Evolutionary conservation across 495 filamentous ascomycete species (phyloP).

Genomic region (Pseudoneurospora amorphoporcata): DNA sequence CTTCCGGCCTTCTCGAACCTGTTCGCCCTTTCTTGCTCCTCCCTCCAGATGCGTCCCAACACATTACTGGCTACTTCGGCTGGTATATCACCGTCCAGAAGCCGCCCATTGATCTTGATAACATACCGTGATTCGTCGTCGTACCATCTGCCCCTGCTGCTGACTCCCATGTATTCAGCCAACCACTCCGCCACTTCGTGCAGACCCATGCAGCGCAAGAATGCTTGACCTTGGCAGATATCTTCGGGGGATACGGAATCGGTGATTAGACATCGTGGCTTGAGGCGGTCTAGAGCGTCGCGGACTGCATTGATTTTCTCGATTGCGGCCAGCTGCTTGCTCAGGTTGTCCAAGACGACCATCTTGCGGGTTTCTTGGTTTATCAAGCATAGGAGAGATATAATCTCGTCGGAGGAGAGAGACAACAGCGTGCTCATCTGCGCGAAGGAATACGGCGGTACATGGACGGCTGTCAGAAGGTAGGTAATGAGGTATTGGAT

Average conservation of each 20-base stretch:
- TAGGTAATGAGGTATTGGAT: constrained; percentile 12
- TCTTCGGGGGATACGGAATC: constrained; percentile 1
- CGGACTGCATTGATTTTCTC: not conserved
- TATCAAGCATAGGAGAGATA: not conserved
- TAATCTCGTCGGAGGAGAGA: not conserved
- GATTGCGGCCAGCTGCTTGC: not conserved
- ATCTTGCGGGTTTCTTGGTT: not conserved
- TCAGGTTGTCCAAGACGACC: not conserved
- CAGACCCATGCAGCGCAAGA: constrained; percentile 6
- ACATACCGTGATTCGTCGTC: not conserved
- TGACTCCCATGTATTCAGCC: constrained; percentile 4
- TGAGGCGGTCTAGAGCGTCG: not conserved
- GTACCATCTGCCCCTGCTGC: not conserved
- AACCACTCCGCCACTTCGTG: constrained; percentile 1
- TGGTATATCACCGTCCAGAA: not conserved
- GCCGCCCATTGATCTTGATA: not conserved
- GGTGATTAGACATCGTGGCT: constrained; percentile 1
- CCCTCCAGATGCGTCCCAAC: not conserved
- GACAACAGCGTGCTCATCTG: not conserved
- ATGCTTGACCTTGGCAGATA: constrained; percentile 4
- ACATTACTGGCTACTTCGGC: not conserved
- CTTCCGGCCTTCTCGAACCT: not conserved
- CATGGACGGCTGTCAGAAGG: constrained; percentile 1
- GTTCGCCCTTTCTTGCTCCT: not conserved
- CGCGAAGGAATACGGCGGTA: constrained; percentile 2